Conservation (phyloP, 1,139 yeast species). For the Candida sanyaensis region DNA sequence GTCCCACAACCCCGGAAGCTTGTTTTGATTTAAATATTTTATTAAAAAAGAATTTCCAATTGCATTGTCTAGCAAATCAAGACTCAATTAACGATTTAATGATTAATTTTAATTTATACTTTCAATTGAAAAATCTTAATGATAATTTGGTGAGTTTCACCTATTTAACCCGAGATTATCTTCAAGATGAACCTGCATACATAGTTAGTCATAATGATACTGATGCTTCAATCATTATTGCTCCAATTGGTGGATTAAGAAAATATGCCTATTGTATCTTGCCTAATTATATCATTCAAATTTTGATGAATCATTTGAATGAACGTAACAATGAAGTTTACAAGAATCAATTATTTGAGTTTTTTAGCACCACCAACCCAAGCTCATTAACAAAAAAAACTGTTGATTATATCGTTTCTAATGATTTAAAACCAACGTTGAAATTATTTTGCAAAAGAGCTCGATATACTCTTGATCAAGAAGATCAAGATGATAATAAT, state of each 20-base stretch:
- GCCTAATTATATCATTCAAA: constrained; percentile 35
- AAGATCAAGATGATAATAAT: constrained; percentile 15
- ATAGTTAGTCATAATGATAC: constrained; percentile 32
- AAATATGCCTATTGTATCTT: constrained; percentile 42
- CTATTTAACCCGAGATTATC: constrained; percentile 22
- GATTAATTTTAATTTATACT: constrained; percentile 37
- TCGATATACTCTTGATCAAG: constrained; percentile 43
- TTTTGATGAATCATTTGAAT: constrained; percentile 28
- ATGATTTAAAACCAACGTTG: constrained; percentile 48
- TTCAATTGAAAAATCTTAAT: constrained; percentile 28
- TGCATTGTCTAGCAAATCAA: constrained; percentile 38
- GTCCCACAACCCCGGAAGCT: constrained; percentile 15
- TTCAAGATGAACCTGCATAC: constrained; percentile 33
- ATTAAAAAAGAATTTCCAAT: constrained; percentile 40
- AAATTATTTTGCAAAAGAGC: constrained; percentile 49
- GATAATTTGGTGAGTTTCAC: constrained; percentile 18
- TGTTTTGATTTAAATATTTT: constrained; percentile 34
- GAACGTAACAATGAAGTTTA: constrained; percentile 22
- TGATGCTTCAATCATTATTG: constrained; percentile 31
- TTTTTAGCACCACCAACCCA: constrained; percentile 24
- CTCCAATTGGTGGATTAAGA: constrained; percentile 45
- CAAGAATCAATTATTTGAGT: constrained; percentile 23
- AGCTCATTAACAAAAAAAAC: constrained; percentile 50
- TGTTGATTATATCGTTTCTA: constrained; percentile 52
- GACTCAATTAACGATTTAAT: constrained; percentile 38